These are phyloP conservation scores for Pterocarpus santalinus DNA, from an alignment of 306 rosid species.

Conservation along the genomic window DNA sequence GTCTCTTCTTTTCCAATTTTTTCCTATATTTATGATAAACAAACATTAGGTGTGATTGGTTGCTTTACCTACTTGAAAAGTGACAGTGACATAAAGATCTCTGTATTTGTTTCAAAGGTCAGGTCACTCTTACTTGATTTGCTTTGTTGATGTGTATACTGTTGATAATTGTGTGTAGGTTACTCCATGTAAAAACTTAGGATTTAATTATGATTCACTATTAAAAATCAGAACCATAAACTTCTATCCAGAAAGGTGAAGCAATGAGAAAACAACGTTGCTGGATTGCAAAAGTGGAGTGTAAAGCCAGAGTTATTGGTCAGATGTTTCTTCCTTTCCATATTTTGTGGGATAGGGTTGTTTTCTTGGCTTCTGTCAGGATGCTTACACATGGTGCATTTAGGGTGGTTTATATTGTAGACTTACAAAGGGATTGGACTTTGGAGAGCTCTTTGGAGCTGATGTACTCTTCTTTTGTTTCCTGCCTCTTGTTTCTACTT, in stretches of 20 bases:
- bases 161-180: neutral
- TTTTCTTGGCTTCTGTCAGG: too few species aligned
- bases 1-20: constrained; percentile 12
- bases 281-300: too few species aligned
- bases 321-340: too few species aligned
- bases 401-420: too few species aligned
- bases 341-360: too few species aligned
- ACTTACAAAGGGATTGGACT: too few species aligned
- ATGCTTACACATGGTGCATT: too few species aligned
- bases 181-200: constrained; percentile 2
- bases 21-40: neutral
- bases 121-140: neutral
- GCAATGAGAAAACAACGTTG: too few species aligned
- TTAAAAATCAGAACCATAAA: too few species aligned
- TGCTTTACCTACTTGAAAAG: constrained; percentile 3
- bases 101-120: constrained; percentile 24
- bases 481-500: too few species aligned
- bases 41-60: constrained; percentile 6
- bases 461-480: neutral
- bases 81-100: neutral
- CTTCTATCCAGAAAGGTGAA: too few species aligned
- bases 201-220: constrained; percentile 11
- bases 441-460: neutral
- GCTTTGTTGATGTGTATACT: constrained; percentile 10
- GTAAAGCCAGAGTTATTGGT: too few species aligned